A percentile compares a stretch with the other conserved stretches of the same genome.
Evolutionary conservation across 805 yeast genomes (phyloP).

Genomic region (Komagataella phaffii): DNA sequence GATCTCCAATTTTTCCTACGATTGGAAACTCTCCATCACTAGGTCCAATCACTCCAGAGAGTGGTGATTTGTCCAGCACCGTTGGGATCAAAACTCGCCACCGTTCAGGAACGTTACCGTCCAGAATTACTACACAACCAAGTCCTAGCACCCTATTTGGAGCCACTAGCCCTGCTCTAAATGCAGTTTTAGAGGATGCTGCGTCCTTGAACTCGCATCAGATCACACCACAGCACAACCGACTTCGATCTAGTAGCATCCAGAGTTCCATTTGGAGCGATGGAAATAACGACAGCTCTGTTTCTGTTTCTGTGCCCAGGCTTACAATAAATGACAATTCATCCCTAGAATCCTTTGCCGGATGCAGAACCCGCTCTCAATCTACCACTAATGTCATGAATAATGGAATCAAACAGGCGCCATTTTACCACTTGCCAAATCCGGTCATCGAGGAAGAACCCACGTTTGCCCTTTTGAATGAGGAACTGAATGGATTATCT

Average conservation of each 20-base stretch:
- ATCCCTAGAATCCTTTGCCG: not conserved
- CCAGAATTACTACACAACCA: conserved; percentile 28
- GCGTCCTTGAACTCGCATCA: not conserved
- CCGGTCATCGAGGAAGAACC: conserved; percentile 11
- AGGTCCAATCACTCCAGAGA: not conserved
- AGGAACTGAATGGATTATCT: conserved; percentile 1
- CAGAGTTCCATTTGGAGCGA: conserved; percentile 50
- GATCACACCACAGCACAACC: conserved; percentile 6
- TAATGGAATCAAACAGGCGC: conserved; percentile 7
- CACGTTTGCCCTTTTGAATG: conserved; percentile 3
- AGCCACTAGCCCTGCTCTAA: conserved; percentile 13
- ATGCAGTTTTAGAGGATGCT: conserved; percentile 13
- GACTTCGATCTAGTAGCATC: conserved; percentile 46
- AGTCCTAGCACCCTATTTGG: conserved; percentile 9
- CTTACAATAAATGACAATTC: conserved; percentile 1
- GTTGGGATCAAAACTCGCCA: conserved; percentile 40
- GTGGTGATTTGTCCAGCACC: conserved; percentile 4
- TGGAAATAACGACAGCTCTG: not conserved
- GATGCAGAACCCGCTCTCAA: conserved; percentile 32
- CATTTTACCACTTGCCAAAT: conserved; percentile 1
- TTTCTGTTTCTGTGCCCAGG: conserved; percentile 3
- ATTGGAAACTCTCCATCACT: not conserved
- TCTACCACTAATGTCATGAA: conserved; percentile 25
- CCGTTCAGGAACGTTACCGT: conserved; percentile 72
- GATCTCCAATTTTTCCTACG: not conserved